Conservation (phyloP, 225 moss, liverwort and hornwort species). For the Rhytidiadelphus loreus region DNA sequence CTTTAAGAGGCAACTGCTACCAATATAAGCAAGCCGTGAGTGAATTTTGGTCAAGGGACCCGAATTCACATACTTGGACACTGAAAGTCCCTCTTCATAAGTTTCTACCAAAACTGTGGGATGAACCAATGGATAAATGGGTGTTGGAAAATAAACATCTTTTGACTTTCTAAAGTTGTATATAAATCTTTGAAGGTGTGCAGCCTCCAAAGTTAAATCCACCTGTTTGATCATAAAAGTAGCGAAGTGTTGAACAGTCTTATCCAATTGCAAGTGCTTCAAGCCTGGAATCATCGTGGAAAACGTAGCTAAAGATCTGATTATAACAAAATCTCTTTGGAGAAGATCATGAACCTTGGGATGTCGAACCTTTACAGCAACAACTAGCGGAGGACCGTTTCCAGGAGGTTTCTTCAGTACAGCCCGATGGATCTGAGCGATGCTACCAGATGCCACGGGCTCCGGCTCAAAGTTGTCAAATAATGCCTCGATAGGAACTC, state of each 20-base stretch:
- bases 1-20: conserved; percentile 77
- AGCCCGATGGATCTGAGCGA: conserved; percentile 87
- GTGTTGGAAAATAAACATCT: conserved; percentile 66
- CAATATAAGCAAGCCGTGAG: conserved; percentile 77
- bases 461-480: conserved; percentile 82
- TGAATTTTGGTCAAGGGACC: conserved; percentile 51
- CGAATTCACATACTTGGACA: conserved; percentile 72
- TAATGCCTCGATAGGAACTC: conserved; percentile 59
- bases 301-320: conserved; percentile 55
- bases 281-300: conserved; percentile 66
- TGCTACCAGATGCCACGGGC: conserved; percentile 94
- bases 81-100: conserved; percentile 88
- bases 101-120: conserved; percentile 95
- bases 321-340: conserved; percentile 81
- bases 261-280: conserved; percentile 74
- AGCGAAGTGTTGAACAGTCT: conserved; percentile 89
- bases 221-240: conserved; percentile 96
- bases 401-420: conserved; percentile 42
- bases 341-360: conserved; percentile 71
- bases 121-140: conserved; percentile 91
- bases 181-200: conserved; percentile 83
- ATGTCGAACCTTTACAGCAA: conserved; percentile 95
- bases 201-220: conserved; percentile 87
- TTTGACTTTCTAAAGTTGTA: conserved; percentile 86
- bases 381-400: conserved; percentile 38